These are phyloP conservation scores for Lagenidium sp. DNA, from an alignment of 352 stramenopile species.

Conservation along the genomic window DNA sequence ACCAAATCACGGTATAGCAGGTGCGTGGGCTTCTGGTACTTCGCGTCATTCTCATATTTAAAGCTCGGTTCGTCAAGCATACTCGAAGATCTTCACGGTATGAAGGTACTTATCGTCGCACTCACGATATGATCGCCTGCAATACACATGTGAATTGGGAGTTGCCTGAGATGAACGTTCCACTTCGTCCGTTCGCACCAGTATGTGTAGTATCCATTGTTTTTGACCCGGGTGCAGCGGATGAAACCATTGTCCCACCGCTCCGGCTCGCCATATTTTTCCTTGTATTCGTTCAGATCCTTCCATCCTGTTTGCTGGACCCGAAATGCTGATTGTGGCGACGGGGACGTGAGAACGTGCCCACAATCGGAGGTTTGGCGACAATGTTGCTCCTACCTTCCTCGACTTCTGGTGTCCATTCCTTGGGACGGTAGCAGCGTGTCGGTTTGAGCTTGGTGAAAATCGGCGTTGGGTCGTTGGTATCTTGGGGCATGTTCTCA, in stretches of 20 bases:
- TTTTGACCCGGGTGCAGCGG: constrained; percentile 72
- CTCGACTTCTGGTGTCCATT: constrained; percentile 60
- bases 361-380: too few relatives aligned
- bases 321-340: constrained; percentile 54
- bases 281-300: constrained; percentile 77
- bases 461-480: constrained; percentile 22
- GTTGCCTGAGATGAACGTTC: background rate
- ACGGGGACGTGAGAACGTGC: too few relatives aligned
- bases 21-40: too few relatives aligned
- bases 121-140: constrained; percentile 48
- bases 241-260: constrained; percentile 71
- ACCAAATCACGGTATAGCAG: too few relatives aligned
- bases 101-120: constrained; percentile 80
- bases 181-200: constrained; percentile 22
- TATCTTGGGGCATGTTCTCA: constrained; percentile 18
- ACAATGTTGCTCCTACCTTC: constrained; percentile 22
- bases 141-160: background rate
- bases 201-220: constrained; percentile 79
- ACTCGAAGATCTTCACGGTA: constrained; percentile 73
- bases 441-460: constrained; percentile 42
- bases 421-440: constrained; percentile 53
- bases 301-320: constrained; percentile 66
- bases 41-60: too few relatives aligned
- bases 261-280: constrained; percentile 62
- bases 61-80: constrained; percentile 23